A percentile compares a stretch with the other conserved stretches of the same genome.
Conservation (phyloP, 164 flowering plant genomes). For the Protea cynaroides region DNA sequence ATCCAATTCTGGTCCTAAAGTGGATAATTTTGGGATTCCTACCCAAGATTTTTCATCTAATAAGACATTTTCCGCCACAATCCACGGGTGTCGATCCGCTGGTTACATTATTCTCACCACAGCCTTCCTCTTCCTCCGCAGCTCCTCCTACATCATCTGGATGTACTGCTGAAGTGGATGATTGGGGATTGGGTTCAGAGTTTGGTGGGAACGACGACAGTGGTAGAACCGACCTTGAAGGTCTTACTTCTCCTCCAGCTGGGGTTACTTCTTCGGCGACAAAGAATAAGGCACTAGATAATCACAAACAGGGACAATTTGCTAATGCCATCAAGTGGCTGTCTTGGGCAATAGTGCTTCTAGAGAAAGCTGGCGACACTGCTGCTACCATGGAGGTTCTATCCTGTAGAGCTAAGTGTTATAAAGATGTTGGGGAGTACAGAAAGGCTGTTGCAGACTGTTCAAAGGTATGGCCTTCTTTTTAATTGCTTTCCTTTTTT, state of each 20-base stretch:
- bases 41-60: slow-evolving; percentile 20
- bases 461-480: slow-evolving; percentile 54
- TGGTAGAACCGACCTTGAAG: slow-evolving; percentile 81
- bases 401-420: slow-evolving; percentile 83
- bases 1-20: slow-evolving; percentile 13
- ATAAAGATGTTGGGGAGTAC: slow-evolving; percentile 98
- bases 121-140: slow-evolving; percentile 35
- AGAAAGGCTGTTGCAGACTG: slow-evolving; percentile 98
- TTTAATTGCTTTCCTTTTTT: slow-evolving; percentile 1
- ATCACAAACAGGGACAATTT: slow-evolving; percentile 85
- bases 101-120: slow-evolving; percentile 51
- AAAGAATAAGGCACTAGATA: slow-evolving; percentile 84
- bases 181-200: slow-evolving; percentile 69
- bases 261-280: slow-evolving; percentile 70
- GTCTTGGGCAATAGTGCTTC: slow-evolving; percentile 81
- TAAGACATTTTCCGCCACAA: slow-evolving; percentile 27
- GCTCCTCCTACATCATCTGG: slow-evolving; percentile 25
- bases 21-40: slow-evolving; percentile 44
- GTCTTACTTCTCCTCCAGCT: slow-evolving; percentile 91
- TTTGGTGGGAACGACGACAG: slow-evolving; percentile 49
- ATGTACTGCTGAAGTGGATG: slow-evolving; percentile 43
- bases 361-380: slow-evolving; percentile 66
- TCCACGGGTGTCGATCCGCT: slow-evolving; percentile 48
- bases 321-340: slow-evolving; percentile 99
- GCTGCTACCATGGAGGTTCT: slow-evolving; percentile 53